Evolutionary conservation across 768 basidiomycete genomes (phyloP).

Genomic region (Crucibulum laeve): DNA sequence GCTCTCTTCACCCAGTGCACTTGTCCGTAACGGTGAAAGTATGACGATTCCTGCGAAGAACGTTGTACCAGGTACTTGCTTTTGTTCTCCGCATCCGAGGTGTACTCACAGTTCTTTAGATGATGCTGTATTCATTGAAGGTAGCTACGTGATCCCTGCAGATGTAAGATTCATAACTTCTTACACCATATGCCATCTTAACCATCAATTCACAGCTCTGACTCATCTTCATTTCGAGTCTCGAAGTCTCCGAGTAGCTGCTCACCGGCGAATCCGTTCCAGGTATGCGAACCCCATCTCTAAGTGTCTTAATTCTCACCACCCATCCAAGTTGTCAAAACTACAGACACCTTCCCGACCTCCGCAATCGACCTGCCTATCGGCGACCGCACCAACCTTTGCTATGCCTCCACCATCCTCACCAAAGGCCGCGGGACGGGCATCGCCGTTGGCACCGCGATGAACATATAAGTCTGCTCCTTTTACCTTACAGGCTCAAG

Average conservation of each 20-base stretch:
- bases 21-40: conserved; percentile 36
- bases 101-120: conserved; percentile 13
- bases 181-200: not conserved
- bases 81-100: not conserved
- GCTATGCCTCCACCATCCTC: conserved; percentile 9
- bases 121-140: conserved; percentile 33
- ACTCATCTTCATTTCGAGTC: conserved; percentile 38
- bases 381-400: conserved; percentile 11
- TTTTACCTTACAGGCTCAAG: conserved; percentile 10
- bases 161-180: conserved; percentile 25
- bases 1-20: conserved; percentile 14
- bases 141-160: conserved; percentile 38
- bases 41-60: conserved; percentile 34
- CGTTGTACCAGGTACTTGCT: conserved; percentile 31
- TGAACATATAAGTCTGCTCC: conserved; percentile 42
- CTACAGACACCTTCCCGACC: conserved; percentile 20
- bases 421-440: conserved; percentile 12
- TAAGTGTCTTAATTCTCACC: not conserved
- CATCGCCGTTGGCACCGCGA: conserved; percentile 3
- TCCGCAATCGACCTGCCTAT: conserved; percentile 28
- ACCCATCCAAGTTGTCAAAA: conserved; percentile 30
- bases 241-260: conserved; percentile 47
- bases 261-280: conserved; percentile 51
- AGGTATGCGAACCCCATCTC: conserved; percentile 15
- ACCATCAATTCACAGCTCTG: conserved; percentile 22